Conservation (phyloP, 441 rosid genomes). For the Jatropha podagrica region DNA sequence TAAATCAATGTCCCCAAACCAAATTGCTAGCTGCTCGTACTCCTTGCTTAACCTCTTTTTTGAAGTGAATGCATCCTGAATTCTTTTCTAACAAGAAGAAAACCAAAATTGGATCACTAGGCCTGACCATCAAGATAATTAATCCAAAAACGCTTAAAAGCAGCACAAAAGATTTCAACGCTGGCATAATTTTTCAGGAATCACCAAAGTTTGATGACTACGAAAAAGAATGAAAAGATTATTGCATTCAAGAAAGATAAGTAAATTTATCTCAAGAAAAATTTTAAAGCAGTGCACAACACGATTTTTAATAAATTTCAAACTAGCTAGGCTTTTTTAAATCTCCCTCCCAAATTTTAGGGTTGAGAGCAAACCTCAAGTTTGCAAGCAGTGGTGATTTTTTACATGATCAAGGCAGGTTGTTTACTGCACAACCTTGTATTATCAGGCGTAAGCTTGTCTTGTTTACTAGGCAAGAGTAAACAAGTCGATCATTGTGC, state of each 20-base stretch:
- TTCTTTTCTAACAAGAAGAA: constrained; percentile 44
- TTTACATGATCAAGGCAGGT: background rate
- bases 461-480: background rate
- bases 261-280: background rate
- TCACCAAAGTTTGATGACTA: background rate
- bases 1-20: constrained; percentile 60
- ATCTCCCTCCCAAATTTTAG: background rate
- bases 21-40: constrained; percentile 68
- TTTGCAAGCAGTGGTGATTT: background rate
- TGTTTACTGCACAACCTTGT: background rate
- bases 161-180: background rate
- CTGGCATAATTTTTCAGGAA: background rate
- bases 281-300: background rate
- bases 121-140: background rate
- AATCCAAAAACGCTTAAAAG: background rate
- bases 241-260: background rate
- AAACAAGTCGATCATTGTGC: background rate
- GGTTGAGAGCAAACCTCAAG: background rate
- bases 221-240: background rate
- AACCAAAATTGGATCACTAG: background rate
- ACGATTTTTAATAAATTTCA: background rate
- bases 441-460: background rate
- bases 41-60: constrained; percentile 62
- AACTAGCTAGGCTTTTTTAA: background rate
- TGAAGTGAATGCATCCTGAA: constrained; percentile 58